These are phyloP conservation scores for Cutaneotrichosporon cyanovorans DNA, from an alignment of 1,284 basidiomycete genomes.

Conservation along the genomic window DNA sequence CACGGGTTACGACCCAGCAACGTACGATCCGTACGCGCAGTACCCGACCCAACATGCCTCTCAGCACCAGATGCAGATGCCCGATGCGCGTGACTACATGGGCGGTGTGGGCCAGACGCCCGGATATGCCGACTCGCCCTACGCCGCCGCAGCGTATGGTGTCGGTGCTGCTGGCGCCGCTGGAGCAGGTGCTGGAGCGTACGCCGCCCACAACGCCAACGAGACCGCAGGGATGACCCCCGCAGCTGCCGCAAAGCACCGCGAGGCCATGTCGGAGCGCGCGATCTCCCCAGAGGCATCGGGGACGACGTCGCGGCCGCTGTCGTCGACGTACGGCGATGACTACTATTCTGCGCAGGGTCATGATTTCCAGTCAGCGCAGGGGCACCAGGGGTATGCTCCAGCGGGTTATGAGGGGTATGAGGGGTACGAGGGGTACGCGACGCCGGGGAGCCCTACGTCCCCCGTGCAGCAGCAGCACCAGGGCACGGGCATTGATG, in stretches of 20 bases:
- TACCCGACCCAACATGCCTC: constrained; percentile 15
- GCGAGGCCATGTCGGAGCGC: constrained; percentile 29
- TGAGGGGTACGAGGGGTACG: not conserved
- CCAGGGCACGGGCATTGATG: not conserved
- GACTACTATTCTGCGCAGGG: not conserved
- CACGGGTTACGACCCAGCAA: not conserved
- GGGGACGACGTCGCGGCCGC: not conserved
- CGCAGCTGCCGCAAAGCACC: constrained; percentile 33
- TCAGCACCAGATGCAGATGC: constrained; percentile 33
- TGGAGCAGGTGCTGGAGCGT: constrained; percentile 1
- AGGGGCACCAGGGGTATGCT: not conserved
- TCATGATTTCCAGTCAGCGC: not conserved
- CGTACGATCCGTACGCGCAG: constrained; percentile 14
- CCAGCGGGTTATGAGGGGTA: too few relatives aligned
- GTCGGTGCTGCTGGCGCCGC: not conserved
- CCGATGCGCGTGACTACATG: constrained; percentile 37
- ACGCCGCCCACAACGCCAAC: constrained; percentile 2
- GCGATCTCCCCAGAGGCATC: constrained; percentile 4
- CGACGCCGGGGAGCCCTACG: not conserved
- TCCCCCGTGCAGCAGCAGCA: not conserved
- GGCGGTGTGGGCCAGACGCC: too few relatives aligned
- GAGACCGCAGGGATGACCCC: constrained; percentile 5
- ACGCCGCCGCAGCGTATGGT: constrained; percentile 1
- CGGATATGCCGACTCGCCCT: constrained; percentile 12
- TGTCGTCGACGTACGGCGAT: not conserved